Conservation (phyloP, 305 asterid genomes). For the Fraxinus xanthoxyloides region DNA sequence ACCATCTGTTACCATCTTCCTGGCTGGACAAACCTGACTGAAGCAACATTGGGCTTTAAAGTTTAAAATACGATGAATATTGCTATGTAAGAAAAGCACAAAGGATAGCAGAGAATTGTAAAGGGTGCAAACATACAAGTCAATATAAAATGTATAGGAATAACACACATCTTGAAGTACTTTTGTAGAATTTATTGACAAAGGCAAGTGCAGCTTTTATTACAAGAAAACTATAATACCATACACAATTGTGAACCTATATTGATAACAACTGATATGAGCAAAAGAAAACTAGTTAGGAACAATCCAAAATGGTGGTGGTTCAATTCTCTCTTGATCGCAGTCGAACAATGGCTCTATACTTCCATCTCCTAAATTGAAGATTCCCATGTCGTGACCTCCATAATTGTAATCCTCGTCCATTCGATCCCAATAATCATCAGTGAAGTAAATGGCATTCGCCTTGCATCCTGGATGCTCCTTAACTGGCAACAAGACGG, state of each 20-base stretch:
- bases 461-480: neutral
- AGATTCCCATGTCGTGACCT: conserved; percentile 42
- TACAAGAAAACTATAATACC: neutral
- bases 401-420: conserved; percentile 33
- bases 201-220: neutral
- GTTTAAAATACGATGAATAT: neutral
- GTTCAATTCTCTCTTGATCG: conserved; percentile 6
- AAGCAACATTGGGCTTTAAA: neutral
- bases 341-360: neutral
- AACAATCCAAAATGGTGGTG: conserved; percentile 31
- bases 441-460: conserved; percentile 35
- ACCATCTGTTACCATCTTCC: neutral
- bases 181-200: neutral
- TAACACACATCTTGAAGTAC: neutral
- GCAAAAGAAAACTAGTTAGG: neutral
- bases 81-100: neutral
- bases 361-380: conserved; percentile 16
- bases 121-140: neutral
- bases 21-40: neutral
- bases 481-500: conserved; percentile 4
- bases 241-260: neutral
- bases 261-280: neutral
- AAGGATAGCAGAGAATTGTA: neutral
- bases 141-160: neutral
- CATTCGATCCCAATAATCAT: conserved; percentile 34